A percentile compares a stretch with the other conserved stretches of the same genome.
phyloP scores from a whole-genome alignment of 1,284 basidiomycete genomes.

The Phellopilus nigrolimitatus region DNA sequence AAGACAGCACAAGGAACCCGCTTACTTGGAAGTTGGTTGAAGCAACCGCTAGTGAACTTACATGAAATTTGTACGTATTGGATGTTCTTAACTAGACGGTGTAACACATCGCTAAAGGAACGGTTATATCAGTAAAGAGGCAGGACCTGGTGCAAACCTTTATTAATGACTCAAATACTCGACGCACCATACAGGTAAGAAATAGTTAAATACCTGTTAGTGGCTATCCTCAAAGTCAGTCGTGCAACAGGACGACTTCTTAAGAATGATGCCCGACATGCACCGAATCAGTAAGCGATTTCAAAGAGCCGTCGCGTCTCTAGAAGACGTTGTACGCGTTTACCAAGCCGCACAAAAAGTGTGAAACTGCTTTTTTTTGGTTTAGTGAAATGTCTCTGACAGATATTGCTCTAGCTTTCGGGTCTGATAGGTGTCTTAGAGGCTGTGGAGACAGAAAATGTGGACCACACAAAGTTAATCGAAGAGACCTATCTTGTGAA shows the following conservation, averaged over 20 bases:
- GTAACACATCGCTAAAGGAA: not conserved
- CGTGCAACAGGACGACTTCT: slow-evolving; percentile 65
- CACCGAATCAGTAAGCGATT: slow-evolving; percentile 92
- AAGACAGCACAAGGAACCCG: slow-evolving; percentile 96
- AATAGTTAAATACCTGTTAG: slow-evolving; percentile 5
- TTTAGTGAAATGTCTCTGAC: not conserved
- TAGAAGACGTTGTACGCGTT: slow-evolving; percentile 95
- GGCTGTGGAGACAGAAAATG: slow-evolving; percentile 43
- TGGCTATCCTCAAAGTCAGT: not conserved
- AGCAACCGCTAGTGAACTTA: slow-evolving; percentile 92
- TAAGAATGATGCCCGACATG: slow-evolving; percentile 93
- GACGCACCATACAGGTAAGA: slow-evolving; percentile 68
- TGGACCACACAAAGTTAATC: slow-evolving; percentile 51
- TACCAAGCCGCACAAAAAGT: slow-evolving; percentile 85
- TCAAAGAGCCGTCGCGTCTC: slow-evolving; percentile 75
- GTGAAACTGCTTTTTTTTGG: slow-evolving; percentile 9
- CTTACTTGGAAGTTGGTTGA: slow-evolving; percentile 89
- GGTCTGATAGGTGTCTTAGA: slow-evolving; percentile 67
- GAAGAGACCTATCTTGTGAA: slow-evolving; percentile 62
- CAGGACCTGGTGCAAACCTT: slow-evolving; percentile 88
- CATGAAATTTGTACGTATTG: slow-evolving; percentile 81
- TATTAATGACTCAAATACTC: slow-evolving; percentile 71
- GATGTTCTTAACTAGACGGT: slow-evolving; percentile 5
- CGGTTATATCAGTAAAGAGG: slow-evolving; percentile 55
- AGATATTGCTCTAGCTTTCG: slow-evolving; percentile 51